These are phyloP conservation scores for Penicillium desertorum DNA, from an alignment of 495 filamentous ascomycete species.

Conservation along the genomic window DNA sequence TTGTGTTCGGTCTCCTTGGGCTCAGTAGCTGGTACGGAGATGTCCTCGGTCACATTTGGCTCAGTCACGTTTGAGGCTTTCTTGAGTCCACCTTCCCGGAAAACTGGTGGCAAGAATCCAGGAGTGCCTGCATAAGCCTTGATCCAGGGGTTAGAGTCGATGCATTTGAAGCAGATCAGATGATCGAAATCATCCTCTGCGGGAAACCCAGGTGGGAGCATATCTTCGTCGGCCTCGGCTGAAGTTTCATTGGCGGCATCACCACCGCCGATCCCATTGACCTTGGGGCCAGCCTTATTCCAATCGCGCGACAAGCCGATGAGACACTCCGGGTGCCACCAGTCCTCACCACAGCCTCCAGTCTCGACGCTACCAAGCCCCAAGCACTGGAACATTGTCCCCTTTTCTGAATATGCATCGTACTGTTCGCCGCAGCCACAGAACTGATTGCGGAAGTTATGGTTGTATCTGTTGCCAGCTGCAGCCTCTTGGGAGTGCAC, in stretches of 20 bases:
- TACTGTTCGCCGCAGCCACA: slow-evolving; percentile 89
- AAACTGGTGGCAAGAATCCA: slow-evolving; percentile 78
- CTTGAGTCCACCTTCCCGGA: slow-evolving; percentile 33
- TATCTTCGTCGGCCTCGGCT: slow-evolving; percentile 53
- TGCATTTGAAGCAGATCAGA: slow-evolving; percentile 92
- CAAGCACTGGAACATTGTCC: slow-evolving; percentile 99
- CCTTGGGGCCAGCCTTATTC: slow-evolving; percentile 42
- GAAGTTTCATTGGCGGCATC: slow-evolving; percentile 34
- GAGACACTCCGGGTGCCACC: slow-evolving; percentile 96
- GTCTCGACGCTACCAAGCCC: slow-evolving; percentile 76
- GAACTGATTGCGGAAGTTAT: slow-evolving; percentile 91
- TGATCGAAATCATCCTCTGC: slow-evolving; percentile 82
- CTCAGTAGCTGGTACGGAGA: slow-evolving; percentile 2
- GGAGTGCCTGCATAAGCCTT: slow-evolving; percentile 80
- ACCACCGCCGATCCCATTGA: slow-evolving; percentile 39
- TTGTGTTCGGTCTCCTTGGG: slow-evolving; percentile 15
- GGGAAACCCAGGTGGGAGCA: slow-evolving; percentile 81
- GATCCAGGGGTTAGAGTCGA: slow-evolving; percentile 88
- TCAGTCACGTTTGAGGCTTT: slow-evolving; percentile 6
- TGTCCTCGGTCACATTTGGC: neutral
- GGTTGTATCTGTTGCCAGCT: slow-evolving; percentile 81
- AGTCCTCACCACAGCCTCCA: slow-evolving; percentile 95
- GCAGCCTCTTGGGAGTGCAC: slow-evolving; percentile 73
- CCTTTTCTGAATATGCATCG: slow-evolving; percentile 79
- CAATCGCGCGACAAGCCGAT: slow-evolving; percentile 67